Conservation (phyloP, 345 rosid species). For the Moricandia arvensis region DNA sequence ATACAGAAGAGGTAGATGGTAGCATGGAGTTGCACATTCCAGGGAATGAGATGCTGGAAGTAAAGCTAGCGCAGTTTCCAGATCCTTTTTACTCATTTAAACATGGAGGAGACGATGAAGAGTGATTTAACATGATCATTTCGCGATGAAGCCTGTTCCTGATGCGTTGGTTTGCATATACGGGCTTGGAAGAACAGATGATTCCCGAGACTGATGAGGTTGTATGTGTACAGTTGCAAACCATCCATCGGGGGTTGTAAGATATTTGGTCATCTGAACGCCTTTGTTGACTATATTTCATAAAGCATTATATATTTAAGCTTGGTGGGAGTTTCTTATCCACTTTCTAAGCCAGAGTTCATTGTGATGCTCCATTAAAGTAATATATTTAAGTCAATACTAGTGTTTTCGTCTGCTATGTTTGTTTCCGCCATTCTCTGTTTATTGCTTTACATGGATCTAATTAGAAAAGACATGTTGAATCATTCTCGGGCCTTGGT, state of each 20-base stretch:
- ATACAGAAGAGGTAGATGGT: constrained; percentile 23
- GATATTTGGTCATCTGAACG: constrained; percentile 8
- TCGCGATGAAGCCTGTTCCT: too few relatives aligned
- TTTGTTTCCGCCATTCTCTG: background rate
- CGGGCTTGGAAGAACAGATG: constrained; percentile 3
- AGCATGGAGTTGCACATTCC: constrained; percentile 16
- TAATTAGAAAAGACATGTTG: background rate
- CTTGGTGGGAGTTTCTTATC: background rate
- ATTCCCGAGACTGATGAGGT: background rate
- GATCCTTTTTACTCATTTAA: constrained; percentile 22
- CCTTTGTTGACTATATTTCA: constrained; percentile 3
- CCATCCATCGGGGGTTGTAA: background rate
- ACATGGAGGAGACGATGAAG: constrained; percentile 30
- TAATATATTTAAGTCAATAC: background rate
- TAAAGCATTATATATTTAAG: background rate
- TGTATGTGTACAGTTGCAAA: constrained; percentile 15
- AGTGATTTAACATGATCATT: constrained; percentile 13
- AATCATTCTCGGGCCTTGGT: background rate
- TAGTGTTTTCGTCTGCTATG: too few relatives aligned
- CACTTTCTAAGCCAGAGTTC: constrained; percentile 7
- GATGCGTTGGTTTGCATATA: background rate
- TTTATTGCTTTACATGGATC: background rate
- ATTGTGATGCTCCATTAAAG: background rate
- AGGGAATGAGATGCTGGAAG: constrained; percentile 33
- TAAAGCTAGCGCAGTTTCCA: constrained; percentile 27